phyloP scores from a whole-genome alignment of 2,329 filamentous ascomycete genomes.

The Capronia americana region DNA sequence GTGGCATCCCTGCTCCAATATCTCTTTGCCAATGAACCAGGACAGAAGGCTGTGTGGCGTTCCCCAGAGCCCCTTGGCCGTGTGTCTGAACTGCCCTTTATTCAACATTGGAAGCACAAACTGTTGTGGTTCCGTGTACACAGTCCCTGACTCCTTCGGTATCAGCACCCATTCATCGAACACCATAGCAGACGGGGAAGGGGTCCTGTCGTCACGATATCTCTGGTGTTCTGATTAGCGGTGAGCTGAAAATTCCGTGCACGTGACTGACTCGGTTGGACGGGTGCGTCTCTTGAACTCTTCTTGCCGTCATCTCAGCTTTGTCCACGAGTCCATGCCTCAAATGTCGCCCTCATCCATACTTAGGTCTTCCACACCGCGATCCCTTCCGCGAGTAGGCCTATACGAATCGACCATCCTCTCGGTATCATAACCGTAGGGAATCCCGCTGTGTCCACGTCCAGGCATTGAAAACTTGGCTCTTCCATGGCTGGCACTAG shows the following conservation, averaged over 20 bases:
- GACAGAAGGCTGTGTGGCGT: background rate
- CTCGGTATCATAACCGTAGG: constrained; percentile 27
- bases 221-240: background rate
- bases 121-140: background rate
- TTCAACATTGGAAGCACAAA: background rate
- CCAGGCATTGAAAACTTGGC: constrained; percentile 8
- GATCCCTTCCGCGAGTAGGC: background rate
- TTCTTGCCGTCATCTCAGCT: background rate
- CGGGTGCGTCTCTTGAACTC: background rate
- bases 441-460: constrained; percentile 30
- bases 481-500: background rate
- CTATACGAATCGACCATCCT: constrained; percentile 25
- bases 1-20: background rate
- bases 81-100: background rate
- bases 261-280: background rate
- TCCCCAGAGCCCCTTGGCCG: background rate
- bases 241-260: background rate
- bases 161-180: background rate
- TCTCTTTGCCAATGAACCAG: background rate
- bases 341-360: background rate
- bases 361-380: background rate
- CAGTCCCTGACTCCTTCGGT: background rate
- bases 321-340: background rate
- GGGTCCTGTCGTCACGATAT: background rate
- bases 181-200: background rate